These are phyloP conservation scores for Parietaria judaica DNA, from an alignment of 306 rosid genomes.

Conservation along the genomic window DNA sequence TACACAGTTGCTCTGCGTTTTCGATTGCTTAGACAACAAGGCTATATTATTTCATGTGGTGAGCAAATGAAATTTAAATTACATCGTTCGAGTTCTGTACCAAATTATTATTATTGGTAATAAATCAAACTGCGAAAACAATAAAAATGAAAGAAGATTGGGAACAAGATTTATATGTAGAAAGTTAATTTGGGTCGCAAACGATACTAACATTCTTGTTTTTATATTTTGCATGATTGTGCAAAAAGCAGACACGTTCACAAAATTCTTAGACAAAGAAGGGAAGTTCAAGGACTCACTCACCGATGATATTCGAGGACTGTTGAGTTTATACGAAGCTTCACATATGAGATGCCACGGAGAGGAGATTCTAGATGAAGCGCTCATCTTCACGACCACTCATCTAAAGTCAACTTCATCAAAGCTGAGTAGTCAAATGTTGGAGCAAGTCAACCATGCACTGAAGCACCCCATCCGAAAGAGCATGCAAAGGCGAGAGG, in stretches of 20 bases:
- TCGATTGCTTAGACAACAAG: slow-evolving; percentile 40
- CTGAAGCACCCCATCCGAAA: slow-evolving; percentile 14
- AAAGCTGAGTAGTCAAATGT: slow-evolving; percentile 3
- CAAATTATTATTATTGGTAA: no score
- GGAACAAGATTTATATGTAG: no score
- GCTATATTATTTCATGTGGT: slow-evolving; percentile 25
- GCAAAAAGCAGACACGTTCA: slow-evolving; percentile 3
- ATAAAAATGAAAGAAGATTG: no score
- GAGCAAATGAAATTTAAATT: neutral
- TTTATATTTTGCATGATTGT: no score
- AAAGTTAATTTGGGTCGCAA: no score
- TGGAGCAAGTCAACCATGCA: slow-evolving; percentile 6
- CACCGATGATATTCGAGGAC: slow-evolving; percentile 2
- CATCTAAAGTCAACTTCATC: slow-evolving; percentile 13
- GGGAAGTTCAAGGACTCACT: slow-evolving; percentile 13
- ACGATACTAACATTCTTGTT: no score
- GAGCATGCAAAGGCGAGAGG: slow-evolving; percentile 20
- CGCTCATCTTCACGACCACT: slow-evolving; percentile 18
- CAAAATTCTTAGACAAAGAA: neutral
- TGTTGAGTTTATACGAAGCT: slow-evolving; percentile 23
- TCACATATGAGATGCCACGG: slow-evolving; percentile 11
- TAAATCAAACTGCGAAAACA: no score
- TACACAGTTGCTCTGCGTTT: slow-evolving; percentile 28
- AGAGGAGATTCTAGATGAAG: slow-evolving; percentile 19
- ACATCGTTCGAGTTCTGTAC: no score